Base-by-base conservation (phyloP, 257 asterid species). In the Ophiorrhiza pumila region DNA sequence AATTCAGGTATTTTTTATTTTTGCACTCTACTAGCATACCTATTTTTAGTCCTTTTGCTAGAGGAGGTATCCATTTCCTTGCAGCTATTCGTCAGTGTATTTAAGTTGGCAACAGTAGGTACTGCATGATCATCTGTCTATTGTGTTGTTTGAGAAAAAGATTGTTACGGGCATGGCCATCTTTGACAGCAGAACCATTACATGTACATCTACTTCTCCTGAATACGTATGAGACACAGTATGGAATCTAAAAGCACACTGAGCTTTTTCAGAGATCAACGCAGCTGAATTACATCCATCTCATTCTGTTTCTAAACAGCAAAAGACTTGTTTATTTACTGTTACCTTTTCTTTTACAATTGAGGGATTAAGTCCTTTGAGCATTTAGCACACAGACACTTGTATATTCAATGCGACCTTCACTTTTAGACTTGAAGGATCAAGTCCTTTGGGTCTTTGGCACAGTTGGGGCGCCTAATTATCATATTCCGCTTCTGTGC, bases 1-100 rank as follows among this genome's bases (percentile, higher is more conserved):
- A 80, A 88, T 82, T 92, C 98, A 82, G 98, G 98, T 90, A 81
- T 46, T 63, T 15, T 65, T 64, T 73, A 57, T 59, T 50, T 68
- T 45, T 60, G 65, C 41, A 80, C 49, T 50, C 41, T 49, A 56
- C 42, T 46, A 62, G 13, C n/a, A n/a, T n/a, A n/a, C n/a, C n/a
- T 52, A 58, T 68, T 56, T 3, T 3, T 37, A 37, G 15, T 77
- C 11, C 23, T 31, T 64, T 68, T 32, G 70, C 50, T 72, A 37
- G 42, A 6, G 7, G 62, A 43, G 22, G 56, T 70, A 1, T 41
- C 41, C 42, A 53, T 32, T 31, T 39, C 20, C 45, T 37, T 37
- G 34, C 23, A 15, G 31, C 31, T 35, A 9, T 55, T 22, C 23
- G 14, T 37, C 25, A 20, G 23, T 46, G 43, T 39, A 32, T 29